Base-by-base conservation (phyloP, 768 basidiomycete species). In the Russula ochroleuca region DNA sequence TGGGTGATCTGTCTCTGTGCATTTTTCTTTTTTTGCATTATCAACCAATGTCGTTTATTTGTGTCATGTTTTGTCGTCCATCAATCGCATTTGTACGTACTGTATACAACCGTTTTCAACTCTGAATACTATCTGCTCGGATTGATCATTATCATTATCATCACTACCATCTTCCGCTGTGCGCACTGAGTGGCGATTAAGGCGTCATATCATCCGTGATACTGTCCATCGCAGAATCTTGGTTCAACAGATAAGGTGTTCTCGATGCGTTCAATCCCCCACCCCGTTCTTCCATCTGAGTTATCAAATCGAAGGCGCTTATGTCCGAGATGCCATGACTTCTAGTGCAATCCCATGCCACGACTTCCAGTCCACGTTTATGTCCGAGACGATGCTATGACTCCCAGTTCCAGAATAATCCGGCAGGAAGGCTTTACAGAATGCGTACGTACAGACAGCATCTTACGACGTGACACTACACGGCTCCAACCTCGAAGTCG, bases 1-100 rank as follows among this genome's bases (percentile, higher is more conserved):
- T 38, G 21, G 6, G 23, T 48, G 6, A 28, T 64, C 19, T 64
- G 33, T 60, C 38, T 55, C 47, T 25, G 19, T 43, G 43, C 43
- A 19, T 19, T 51, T 15, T 45, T 17, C 48, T 15, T 6, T 40
- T 45, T 47, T 23, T 28, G 21, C 11, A 23, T 48, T 48, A 23
- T 48, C 23, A 25, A 14, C 5, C 48, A 48, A 23, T 21, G 47
- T 25, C 13, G 13, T 25, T 15, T 48, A 21, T 47, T 47, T 23
- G 28, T 11, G 13, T 7, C 23, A 49, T 49, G 48, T 49, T 49
- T 49, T 28, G 14, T 21, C 25, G 6, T 14, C 14, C 8, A 49
- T 25, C 25, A 25, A 49, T 49, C 25, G 23, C 48, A 49, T 28
- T 49, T 49, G 48, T 49, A 49, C 48, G 25, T 49, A 49, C 23